phyloP scores from a whole-genome alignment of 192 early-diverging fungal species.

The Umbelopsis sp. region DNA sequence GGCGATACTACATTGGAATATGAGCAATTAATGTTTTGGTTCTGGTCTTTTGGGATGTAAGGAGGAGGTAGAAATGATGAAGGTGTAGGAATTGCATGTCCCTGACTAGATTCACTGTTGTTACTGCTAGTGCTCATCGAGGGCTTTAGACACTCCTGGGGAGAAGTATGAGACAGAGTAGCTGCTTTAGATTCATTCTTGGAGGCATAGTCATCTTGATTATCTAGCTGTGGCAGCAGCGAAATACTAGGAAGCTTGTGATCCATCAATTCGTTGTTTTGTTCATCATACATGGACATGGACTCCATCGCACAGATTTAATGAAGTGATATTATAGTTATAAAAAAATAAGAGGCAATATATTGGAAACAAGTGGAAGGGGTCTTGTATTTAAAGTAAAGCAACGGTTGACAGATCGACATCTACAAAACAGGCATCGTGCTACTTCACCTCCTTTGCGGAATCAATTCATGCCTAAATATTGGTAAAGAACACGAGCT shows the following conservation, averaged over 20 bases:
- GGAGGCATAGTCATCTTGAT: not conserved
- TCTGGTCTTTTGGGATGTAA: not conserved
- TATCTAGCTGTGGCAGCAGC: slow-evolving; percentile 26
- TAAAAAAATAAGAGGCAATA: slow-evolving; percentile 17
- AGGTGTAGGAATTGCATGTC: slow-evolving; percentile 29
- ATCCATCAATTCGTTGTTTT: slow-evolving; percentile 24
- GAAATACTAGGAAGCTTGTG: slow-evolving; percentile 40
- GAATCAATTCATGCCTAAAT: slow-evolving; percentile 10
- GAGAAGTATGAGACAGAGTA: slow-evolving; percentile 6
- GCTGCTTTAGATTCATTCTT: slow-evolving; percentile 22
- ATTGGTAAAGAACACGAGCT: not conserved
- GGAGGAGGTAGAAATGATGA: slow-evolving; percentile 31
- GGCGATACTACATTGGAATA: slow-evolving; percentile 28
- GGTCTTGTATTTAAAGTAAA: slow-evolving; percentile 22
- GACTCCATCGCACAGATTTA: slow-evolving; percentile 21
- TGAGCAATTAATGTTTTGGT: slow-evolving; percentile 25
- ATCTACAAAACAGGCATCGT: slow-evolving; percentile 7
- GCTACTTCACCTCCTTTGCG: slow-evolving; percentile 10
- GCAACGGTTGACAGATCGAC: not conserved
- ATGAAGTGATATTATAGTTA: not conserved
- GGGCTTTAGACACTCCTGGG: not conserved
- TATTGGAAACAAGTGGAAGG: not conserved
- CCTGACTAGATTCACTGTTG: slow-evolving; percentile 1
- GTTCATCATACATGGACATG: slow-evolving; percentile 28
- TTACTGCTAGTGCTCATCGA: not conserved